Conservation (phyloP, 148 eudicot species). For the Talinum fruticosum region DNA sequence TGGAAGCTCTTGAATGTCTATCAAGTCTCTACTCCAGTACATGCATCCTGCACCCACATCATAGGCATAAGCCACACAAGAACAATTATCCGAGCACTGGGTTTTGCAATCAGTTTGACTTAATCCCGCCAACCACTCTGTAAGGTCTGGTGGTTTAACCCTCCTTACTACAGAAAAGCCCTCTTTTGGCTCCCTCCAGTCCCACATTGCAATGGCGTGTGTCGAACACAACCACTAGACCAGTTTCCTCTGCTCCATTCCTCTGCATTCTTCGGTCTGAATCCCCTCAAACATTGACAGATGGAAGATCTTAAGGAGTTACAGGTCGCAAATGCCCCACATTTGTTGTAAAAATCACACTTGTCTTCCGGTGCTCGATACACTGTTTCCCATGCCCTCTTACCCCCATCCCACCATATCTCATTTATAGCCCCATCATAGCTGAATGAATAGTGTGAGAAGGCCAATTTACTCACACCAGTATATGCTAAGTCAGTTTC, state of each 20-base stretch:
- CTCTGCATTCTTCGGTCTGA: slow-evolving; percentile 19
- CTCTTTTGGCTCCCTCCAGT: slow-evolving; percentile 23
- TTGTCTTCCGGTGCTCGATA: slow-evolving; percentile 21
- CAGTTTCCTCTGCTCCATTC: slow-evolving; percentile 37
- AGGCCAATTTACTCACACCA: slow-evolving; percentile 29
- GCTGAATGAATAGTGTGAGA: slow-evolving; percentile 27
- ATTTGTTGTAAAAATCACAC: slow-evolving; percentile 31
- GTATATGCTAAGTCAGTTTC: slow-evolving; percentile 23
- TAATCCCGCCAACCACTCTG: slow-evolving; percentile 29
- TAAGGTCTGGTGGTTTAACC: slow-evolving; percentile 31
- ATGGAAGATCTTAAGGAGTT: slow-evolving; percentile 13
- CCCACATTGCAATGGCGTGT: slow-evolving; percentile 24
- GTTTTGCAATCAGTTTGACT: slow-evolving; percentile 28
- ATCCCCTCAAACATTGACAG: slow-evolving; percentile 34
- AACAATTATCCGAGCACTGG: slow-evolving; percentile 32
- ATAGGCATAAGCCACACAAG: slow-evolving; percentile 36
- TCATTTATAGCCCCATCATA: slow-evolving; percentile 33
- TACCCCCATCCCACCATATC: slow-evolving; percentile 28
- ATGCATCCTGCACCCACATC: slow-evolving; percentile 38
- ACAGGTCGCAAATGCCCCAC: slow-evolving; percentile 34
- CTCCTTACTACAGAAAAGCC: slow-evolving; percentile 27
- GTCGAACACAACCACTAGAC: slow-evolving; percentile 32
- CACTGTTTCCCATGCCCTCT: slow-evolving; percentile 24
- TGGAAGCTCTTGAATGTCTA: slow-evolving; percentile 30
- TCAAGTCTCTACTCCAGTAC: slow-evolving; percentile 34